Conservation (phyloP, 2,329 filamentous ascomycete genomes). For the Cordyceps militaris region DNA sequence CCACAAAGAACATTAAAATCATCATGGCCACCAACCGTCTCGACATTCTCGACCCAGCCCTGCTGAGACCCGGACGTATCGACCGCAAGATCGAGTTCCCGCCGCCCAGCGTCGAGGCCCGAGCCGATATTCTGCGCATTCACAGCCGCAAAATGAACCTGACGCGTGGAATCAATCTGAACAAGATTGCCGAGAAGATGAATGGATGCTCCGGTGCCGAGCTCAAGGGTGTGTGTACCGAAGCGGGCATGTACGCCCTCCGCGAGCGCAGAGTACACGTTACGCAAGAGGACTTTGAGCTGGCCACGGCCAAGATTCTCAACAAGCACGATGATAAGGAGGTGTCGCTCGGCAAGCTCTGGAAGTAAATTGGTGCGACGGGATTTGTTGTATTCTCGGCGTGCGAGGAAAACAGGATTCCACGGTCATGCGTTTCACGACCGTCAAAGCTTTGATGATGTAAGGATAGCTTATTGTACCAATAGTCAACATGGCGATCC, state of each 20-base stretch:
- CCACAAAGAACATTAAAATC: slow-evolving; percentile 99
- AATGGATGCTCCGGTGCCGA: slow-evolving; percentile 97
- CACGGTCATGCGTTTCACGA: background rate
- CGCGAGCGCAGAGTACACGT: slow-evolving; percentile 94
- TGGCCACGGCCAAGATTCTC: slow-evolving; percentile 96
- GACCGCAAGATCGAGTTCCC: slow-evolving; percentile 99
- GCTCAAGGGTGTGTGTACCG: slow-evolving; percentile 96
- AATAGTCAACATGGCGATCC: slow-evolving; percentile 12
- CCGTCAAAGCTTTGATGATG: slow-evolving; percentile 6
- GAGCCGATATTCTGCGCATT: slow-evolving; percentile 95
- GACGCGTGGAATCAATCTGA: slow-evolving; percentile 93
- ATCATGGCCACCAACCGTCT: slow-evolving; percentile 99
- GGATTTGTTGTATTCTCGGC: slow-evolving; percentile 9
- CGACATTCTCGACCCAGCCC: slow-evolving; percentile 91
- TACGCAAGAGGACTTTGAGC: slow-evolving; percentile 97
- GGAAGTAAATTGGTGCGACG: slow-evolving; percentile 31
- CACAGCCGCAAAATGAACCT: slow-evolving; percentile 98
- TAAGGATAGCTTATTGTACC: slow-evolving; percentile 13
- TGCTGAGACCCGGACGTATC: slow-evolving; percentile 92
- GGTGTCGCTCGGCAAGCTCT: slow-evolving; percentile 80
- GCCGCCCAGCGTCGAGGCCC: slow-evolving; percentile 88
- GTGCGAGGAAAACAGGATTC: background rate
- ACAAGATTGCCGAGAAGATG: slow-evolving; percentile 99
- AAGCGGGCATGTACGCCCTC: slow-evolving; percentile 96
- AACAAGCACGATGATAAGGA: slow-evolving; percentile 99